Evolutionary conservation across 305 asterid genomes (phyloP).

Genomic region (Fraxinus sp.): DNA sequence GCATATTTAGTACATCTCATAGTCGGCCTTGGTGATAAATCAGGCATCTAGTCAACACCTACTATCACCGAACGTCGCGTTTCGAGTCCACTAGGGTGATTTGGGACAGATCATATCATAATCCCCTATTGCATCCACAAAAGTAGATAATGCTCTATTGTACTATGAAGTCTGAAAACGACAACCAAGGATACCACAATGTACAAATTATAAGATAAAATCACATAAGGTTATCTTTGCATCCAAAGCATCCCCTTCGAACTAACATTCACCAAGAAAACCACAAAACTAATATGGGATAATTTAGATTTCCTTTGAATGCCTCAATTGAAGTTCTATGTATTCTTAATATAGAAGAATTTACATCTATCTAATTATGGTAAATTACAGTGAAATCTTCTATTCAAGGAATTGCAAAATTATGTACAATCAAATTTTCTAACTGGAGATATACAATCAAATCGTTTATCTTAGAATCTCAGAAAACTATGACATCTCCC

Average conservation of each 20-base stretch:
- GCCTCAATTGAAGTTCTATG: too few relatives aligned
- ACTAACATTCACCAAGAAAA: background rate
- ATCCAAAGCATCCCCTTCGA: background rate
- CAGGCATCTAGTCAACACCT: too few relatives aligned
- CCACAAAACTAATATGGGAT: background rate
- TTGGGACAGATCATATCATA: too few relatives aligned
- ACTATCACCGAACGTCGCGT: too few relatives aligned
- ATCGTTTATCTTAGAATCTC: background rate
- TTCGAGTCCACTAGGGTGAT: too few relatives aligned
- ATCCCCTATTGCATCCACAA: background rate
- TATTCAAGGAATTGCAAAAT: background rate
- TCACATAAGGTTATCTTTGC: background rate
- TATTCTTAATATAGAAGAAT: background rate
- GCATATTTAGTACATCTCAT: too few relatives aligned
- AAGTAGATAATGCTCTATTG: background rate
- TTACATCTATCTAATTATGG: background rate
- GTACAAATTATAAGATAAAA: background rate
- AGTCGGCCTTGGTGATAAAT: too few relatives aligned
- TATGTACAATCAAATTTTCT: background rate
- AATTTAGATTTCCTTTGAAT: too few relatives aligned
- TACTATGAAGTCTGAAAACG: background rate
- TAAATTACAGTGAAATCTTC: background rate
- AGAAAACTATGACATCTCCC: too few relatives aligned
- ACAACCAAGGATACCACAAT: too few relatives aligned
- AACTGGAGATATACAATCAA: background rate